These are phyloP conservation scores for Gastrodia elata DNA, from an alignment of 106 monocot species.

Conservation along the genomic window DNA sequence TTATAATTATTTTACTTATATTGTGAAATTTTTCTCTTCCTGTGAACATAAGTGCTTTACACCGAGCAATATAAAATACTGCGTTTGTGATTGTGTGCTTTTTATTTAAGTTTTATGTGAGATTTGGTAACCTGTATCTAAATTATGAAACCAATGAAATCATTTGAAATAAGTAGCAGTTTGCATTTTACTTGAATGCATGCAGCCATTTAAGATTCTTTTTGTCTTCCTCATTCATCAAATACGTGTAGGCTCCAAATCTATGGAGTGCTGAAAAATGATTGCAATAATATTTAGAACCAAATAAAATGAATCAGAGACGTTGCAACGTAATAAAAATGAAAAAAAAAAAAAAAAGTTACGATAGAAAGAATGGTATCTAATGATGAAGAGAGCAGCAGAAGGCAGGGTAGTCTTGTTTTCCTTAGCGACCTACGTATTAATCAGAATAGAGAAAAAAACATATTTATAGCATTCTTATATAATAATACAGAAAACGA, in stretches of 20 bases:
- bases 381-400: constrained; percentile 73
- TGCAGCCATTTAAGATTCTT: constrained; percentile 89
- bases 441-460: constrained; percentile 2
- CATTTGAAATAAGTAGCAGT: neutral
- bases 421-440: constrained; percentile 69
- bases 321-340: too few relatives aligned
- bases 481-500: too few relatives aligned
- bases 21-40: too few relatives aligned
- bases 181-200: constrained; percentile 59
- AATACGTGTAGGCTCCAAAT: constrained; percentile 58
- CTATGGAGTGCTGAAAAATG: constrained; percentile 58
- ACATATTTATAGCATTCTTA: neutral
- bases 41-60: too few relatives aligned
- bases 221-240: constrained; percentile 90
- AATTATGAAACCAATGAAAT: neutral
- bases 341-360: constrained; percentile 10
- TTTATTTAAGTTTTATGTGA: neutral
- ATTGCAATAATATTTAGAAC: neutral
- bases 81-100: neutral
- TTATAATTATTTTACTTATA: neutral
- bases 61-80: too few relatives aligned
- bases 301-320: neutral
- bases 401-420: constrained; percentile 70
- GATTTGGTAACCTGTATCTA: neutral
- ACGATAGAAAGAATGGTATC: constrained; percentile 93